Conservation (phyloP, 441 rosid species). For the Mallotus japonicus region DNA sequence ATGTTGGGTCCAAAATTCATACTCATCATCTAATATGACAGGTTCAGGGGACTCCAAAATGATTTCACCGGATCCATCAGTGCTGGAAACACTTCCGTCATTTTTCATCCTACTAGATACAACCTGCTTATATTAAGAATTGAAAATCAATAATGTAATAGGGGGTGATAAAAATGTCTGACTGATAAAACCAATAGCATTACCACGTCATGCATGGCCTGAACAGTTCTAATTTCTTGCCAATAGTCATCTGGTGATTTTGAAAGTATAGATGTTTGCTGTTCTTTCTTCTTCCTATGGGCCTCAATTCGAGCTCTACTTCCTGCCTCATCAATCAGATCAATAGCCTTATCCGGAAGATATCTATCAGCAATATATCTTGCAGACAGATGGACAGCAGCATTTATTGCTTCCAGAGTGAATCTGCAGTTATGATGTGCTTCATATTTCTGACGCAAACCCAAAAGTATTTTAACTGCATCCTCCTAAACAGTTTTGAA, state of each 20-base stretch:
- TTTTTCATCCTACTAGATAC: conserved; percentile 50
- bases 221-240: conserved; percentile 93
- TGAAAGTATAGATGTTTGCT: conserved; percentile 70
- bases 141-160: conserved; percentile 24
- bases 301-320: conserved; percentile 91
- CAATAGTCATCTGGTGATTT: conserved; percentile 87
- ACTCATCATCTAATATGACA: conserved; percentile 57
- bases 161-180: conserved; percentile 21
- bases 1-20: conserved; percentile 32
- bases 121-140: conserved; percentile 46
- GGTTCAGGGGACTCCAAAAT: conserved; percentile 52
- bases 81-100: conserved; percentile 40
- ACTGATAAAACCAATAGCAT: conserved; percentile 21
- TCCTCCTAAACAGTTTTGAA: conserved; percentile 59
- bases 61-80: conserved; percentile 46
- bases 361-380: conserved; percentile 73
- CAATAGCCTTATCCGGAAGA: conserved; percentile 60
- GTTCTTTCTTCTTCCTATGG: conserved; percentile 77
- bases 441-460: conserved; percentile 87
- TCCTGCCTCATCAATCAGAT: conserved; percentile 65
- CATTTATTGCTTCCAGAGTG: conserved; percentile 71
- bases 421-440: conserved; percentile 83
- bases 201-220: conserved; percentile 98
- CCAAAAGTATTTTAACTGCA: conserved; percentile 75
- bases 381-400: conserved; percentile 81